Percentiles rank a stretch among this genome's conserved stretches.
Evolutionary conservation across 2,329 filamentous ascomycete species (phyloP).

Genomic region (Camillea tinctor): DNA sequence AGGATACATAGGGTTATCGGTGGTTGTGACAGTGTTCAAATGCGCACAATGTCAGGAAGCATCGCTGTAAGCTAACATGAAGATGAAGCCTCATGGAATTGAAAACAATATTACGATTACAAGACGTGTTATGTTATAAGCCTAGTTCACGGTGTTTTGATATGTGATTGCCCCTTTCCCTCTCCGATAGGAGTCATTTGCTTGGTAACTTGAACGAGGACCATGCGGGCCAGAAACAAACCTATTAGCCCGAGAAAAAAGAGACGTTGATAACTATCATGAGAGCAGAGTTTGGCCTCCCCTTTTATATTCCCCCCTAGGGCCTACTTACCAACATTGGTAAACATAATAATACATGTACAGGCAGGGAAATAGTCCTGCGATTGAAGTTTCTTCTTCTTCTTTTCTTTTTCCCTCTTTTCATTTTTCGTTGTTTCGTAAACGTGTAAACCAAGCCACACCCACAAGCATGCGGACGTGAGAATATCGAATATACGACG

Average conservation of each 20-base stretch:
- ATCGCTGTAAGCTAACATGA: slow-evolving; percentile 10
- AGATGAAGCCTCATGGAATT: slow-evolving; percentile 6
- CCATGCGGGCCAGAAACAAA: neutral
- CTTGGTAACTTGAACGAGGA: neutral
- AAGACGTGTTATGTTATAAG: slow-evolving; percentile 1
- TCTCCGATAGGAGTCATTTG: too few relatives aligned
- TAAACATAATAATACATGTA: neutral
- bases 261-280: neutral
- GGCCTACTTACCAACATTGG: neutral
- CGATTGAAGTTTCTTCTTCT: neutral
- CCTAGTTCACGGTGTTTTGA: neutral
- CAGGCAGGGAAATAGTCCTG: neutral
- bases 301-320: neutral
- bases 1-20: slow-evolving; percentile 3
- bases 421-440: neutral
- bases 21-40: neutral
- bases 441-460: neutral
- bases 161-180: neutral
- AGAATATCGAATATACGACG: neutral
- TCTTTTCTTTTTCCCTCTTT: neutral
- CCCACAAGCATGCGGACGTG: too few relatives aligned
- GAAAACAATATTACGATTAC: slow-evolving; percentile 1
- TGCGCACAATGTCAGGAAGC: slow-evolving; percentile 7
- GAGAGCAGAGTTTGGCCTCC: neutral
- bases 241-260: neutral